Evolutionary conservation across 345 rosid species (phyloP).

Genomic region (Arabidopsis arenosa): DNA sequence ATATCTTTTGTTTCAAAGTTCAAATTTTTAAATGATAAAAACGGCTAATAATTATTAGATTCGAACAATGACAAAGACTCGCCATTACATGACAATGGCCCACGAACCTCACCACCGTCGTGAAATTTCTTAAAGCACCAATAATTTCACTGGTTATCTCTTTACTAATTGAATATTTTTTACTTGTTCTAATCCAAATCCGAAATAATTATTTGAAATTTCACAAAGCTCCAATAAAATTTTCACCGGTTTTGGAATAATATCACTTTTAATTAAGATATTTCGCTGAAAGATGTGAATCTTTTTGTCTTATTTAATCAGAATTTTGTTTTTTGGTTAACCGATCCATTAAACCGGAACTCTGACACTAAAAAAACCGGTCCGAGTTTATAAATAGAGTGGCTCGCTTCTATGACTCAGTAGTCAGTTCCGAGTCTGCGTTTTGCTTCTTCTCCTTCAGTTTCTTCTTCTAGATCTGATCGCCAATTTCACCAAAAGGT

Average conservation of each 20-base stretch:
- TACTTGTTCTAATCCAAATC: slow-evolving; percentile 15
- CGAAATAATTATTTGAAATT: not conserved
- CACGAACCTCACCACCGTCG: slow-evolving; percentile 29
- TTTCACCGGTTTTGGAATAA: not conserved
- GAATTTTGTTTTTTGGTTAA: not conserved
- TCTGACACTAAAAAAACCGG: too few species aligned
- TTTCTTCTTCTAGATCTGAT: slow-evolving; percentile 41
- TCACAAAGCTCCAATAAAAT: not conserved
- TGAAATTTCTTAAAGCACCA: slow-evolving; percentile 14
- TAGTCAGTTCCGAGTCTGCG: slow-evolving; percentile 34
- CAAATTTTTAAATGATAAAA: slow-evolving; percentile 31
- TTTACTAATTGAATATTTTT: not conserved
- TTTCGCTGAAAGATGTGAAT: not conserved
- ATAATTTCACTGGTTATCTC: slow-evolving; percentile 18
- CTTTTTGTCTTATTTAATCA: not conserved
- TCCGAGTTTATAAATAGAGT: slow-evolving; percentile 19
- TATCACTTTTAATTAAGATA: not conserved
- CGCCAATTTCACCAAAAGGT: slow-evolving; percentile 31
- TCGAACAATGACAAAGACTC: slow-evolving; percentile 39
- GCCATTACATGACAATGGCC: slow-evolving; percentile 31
- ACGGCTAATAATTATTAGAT: slow-evolving; percentile 30
- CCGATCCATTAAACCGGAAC: slow-evolving; percentile 29
- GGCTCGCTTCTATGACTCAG: slow-evolving; percentile 32
- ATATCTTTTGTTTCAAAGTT: slow-evolving; percentile 21
- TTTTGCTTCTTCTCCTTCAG: slow-evolving; percentile 20